phyloP scores from a whole-genome alignment of 495 filamentous ascomycete genomes.

The Xylaria intraflava region DNA sequence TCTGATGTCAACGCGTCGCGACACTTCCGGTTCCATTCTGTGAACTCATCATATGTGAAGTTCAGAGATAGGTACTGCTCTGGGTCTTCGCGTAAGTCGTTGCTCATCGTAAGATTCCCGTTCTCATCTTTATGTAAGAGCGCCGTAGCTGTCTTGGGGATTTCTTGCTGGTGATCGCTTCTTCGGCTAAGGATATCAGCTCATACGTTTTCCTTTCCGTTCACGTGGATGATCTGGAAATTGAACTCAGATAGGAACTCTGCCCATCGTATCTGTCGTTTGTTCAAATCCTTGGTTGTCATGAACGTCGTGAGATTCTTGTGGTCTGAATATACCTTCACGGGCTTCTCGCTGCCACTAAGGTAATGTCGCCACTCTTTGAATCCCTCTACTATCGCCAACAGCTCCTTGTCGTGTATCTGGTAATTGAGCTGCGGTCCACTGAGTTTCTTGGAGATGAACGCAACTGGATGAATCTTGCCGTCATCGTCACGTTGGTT shows the following conservation, averaged over 20 bases:
- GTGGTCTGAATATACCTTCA: not conserved
- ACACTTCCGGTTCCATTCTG: no score
- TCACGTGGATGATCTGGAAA: not conserved
- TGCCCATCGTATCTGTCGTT: not conserved
- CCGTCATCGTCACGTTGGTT: not conserved
- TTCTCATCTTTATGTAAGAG: no score
- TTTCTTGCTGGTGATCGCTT: no score
- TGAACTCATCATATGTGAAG: no score
- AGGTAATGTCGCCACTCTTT: not conserved
- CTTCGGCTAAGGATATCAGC: no score
- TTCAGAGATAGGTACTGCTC: no score
- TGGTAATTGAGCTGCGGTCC: not conserved
- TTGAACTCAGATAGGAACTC: not conserved
- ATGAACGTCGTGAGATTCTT: not conserved
- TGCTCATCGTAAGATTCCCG: no score
- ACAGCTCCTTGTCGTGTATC: constrained; percentile 8
- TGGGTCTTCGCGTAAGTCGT: no score
- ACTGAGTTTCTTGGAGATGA: not conserved
- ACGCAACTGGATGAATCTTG: not conserved
- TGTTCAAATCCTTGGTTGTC: not conserved
- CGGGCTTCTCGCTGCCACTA: not conserved
- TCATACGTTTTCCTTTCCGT: no score
- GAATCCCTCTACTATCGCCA: not conserved
- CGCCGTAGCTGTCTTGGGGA: no score
- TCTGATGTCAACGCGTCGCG: no score